Percentiles rank a stretch among this genome's conserved stretches.
Evolutionary conservation across 2,329 filamentous ascomycete species (phyloP).

Genomic region (Fragosphaeria purpurea): DNA sequence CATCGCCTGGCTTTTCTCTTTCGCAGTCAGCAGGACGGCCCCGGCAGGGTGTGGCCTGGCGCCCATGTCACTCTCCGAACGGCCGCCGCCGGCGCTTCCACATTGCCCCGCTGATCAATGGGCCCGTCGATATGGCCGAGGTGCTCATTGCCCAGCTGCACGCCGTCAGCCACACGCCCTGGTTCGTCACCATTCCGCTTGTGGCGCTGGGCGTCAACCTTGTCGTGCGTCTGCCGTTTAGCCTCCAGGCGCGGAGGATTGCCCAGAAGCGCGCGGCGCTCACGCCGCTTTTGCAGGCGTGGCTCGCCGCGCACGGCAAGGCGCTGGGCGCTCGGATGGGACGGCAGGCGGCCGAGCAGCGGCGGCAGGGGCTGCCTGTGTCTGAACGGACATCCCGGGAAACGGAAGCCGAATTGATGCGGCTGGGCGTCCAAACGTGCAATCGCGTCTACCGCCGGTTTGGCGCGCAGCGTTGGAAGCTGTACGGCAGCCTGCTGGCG

Average conservation of each 20-base stretch:
- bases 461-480: slow-evolving; percentile 38
- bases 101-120: slow-evolving; percentile 13
- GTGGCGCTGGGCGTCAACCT: slow-evolving; percentile 30
- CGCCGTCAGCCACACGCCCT: slow-evolving; percentile 32
- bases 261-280: slow-evolving; percentile 20
- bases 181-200: slow-evolving; percentile 45
- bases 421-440: slow-evolving; percentile 13
- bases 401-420: slow-evolving; percentile 18
- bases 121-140: slow-evolving; percentile 29
- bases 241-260: slow-evolving; percentile 27
- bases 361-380: slow-evolving; percentile 6
- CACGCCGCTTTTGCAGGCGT: slow-evolving; percentile 23
- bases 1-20: no score
- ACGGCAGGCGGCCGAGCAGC: slow-evolving; percentile 5
- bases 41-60: neutral
- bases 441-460: slow-evolving; percentile 21
- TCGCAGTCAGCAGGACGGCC: neutral
- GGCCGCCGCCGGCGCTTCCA: slow-evolving; percentile 3
- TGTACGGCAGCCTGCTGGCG: slow-evolving; percentile 27
- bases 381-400: neutral
- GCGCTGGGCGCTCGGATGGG: slow-evolving; percentile 13
- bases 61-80: neutral
- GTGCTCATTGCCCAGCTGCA: slow-evolving; percentile 35
- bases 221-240: slow-evolving; percentile 36
- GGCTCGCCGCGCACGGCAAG: slow-evolving; percentile 20